Conservation (phyloP, 108 stramenopile species). For the Cyclotella distinguenda region DNA sequence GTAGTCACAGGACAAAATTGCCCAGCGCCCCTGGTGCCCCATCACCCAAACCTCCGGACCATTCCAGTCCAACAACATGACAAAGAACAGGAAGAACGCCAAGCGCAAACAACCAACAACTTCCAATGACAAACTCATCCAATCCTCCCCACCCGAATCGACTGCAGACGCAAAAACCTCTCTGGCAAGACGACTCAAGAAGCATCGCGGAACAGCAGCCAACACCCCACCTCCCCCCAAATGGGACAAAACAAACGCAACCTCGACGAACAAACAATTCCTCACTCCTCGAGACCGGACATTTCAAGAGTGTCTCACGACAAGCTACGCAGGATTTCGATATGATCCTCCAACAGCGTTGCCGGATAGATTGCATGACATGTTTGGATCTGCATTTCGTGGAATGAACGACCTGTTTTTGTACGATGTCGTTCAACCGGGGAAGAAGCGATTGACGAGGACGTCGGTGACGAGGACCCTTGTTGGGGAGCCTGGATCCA, state of each 20-base stretch:
- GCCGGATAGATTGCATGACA: conserved; percentile 25
- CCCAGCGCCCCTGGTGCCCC: neutral
- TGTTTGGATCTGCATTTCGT: conserved; percentile 42
- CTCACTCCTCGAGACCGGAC: conserved; percentile 41
- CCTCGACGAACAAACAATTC: conserved; percentile 10
- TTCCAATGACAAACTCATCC: neutral
- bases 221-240: conserved; percentile 9
- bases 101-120: neutral
- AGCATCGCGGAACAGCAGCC: conserved; percentile 5
- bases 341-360: conserved; percentile 42
- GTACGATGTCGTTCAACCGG: conserved; percentile 84
- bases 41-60: neutral
- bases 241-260: neutral
- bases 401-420: conserved; percentile 56
- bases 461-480: conserved; percentile 82
- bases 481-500: conserved; percentile 84
- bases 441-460: conserved; percentile 66
- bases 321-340: conserved; percentile 55
- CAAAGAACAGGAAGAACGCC: neutral
- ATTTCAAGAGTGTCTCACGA: conserved; percentile 45
- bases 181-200: conserved; percentile 9
- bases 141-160: neutral
- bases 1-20: neutral
- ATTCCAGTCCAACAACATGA: neutral
- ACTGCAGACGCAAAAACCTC: neutral